These are phyloP conservation scores for Phytopythium oedochilum DNA, from an alignment of 352 stramenopile species.

Conservation along the genomic window DNA sequence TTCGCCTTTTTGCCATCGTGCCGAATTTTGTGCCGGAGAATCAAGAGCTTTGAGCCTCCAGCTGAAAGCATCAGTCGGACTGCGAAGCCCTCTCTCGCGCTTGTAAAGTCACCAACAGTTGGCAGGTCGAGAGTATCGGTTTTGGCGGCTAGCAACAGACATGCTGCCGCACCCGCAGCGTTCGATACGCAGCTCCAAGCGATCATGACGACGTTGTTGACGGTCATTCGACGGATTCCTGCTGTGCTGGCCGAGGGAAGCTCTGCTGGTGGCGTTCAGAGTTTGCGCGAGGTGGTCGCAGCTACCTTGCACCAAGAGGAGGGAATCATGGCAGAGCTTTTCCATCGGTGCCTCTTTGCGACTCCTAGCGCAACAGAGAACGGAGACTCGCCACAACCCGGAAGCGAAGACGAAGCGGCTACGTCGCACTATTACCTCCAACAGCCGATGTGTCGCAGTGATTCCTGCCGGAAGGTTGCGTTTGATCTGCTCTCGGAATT, in stretches of 20 bases:
- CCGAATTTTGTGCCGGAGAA: slow-evolving; percentile 39
- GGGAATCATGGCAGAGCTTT: slow-evolving; percentile 66
- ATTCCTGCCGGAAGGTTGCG: slow-evolving; percentile 62
- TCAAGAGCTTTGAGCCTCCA: slow-evolving; percentile 37
- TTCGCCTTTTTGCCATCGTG: slow-evolving; percentile 46
- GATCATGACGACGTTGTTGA: slow-evolving; percentile 51
- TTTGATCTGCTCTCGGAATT: slow-evolving; percentile 78
- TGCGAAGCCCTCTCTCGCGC: not conserved
- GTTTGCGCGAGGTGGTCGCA: slow-evolving; percentile 43
- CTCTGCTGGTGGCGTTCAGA: slow-evolving; percentile 32
- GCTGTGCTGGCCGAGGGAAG: slow-evolving; percentile 44
- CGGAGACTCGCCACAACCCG: slow-evolving; percentile 10
- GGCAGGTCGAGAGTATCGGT: not conserved
- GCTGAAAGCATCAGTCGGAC: slow-evolving; percentile 8
- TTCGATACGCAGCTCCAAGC: slow-evolving; percentile 45
- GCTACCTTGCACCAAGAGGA: slow-evolving; percentile 45
- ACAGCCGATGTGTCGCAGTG: slow-evolving; percentile 79
- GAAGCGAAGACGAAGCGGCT: slow-evolving; percentile 12
- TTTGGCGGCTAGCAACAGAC: slow-evolving; percentile 6
- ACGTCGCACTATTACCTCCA: slow-evolving; percentile 73
- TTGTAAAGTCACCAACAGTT: not conserved
- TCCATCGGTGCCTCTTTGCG: slow-evolving; percentile 65
- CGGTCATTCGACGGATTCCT: slow-evolving; percentile 53
- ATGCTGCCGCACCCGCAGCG: slow-evolving; percentile 8
- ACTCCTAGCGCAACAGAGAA: slow-evolving; percentile 27